Evolutionary conservation across 2,329 filamentous ascomycete species (phyloP).

Genomic region (Elsinoe necatrix): DNA sequence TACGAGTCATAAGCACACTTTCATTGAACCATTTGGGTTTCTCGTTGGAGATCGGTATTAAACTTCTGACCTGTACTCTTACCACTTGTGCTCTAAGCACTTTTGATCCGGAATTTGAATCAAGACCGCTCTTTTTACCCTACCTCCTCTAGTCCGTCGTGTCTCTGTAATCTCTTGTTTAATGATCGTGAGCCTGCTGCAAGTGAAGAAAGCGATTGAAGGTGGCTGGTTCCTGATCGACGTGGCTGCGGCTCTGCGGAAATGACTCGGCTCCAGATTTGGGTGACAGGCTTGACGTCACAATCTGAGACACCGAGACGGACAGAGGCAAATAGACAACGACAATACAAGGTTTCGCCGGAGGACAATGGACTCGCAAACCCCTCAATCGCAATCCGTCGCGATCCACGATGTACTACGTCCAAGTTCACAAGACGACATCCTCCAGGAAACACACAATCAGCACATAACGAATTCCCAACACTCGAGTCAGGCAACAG

Average conservation of each 20-base stretch:
- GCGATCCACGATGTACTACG: neutral
- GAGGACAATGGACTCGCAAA: neutral
- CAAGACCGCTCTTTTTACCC: neutral
- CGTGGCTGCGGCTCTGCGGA: neutral
- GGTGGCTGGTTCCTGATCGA: conserved; percentile 6
- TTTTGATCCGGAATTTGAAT: neutral
- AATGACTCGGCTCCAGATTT: conserved; percentile 1
- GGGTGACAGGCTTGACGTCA: neutral
- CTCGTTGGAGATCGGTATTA: neutral
- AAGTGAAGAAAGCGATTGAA: neutral
- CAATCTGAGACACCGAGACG: neutral
- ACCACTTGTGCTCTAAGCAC: neutral
- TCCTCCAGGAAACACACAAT: neutral
- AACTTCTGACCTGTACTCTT: conserved; percentile 2
- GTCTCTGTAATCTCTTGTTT: no score
- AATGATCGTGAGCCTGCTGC: neutral
- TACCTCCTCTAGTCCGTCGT: neutral
- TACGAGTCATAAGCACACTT: neutral
- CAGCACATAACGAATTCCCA: neutral
- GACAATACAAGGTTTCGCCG: neutral
- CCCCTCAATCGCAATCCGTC: neutral
- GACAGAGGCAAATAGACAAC: neutral
- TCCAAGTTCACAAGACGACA: neutral
- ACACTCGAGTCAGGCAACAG: conserved; percentile 3
- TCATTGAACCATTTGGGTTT: conserved; percentile 3